These are phyloP conservation scores for Saccharomycopsis malanga DNA, from an alignment of 805 yeast genomes.

Conservation along the genomic window DNA sequence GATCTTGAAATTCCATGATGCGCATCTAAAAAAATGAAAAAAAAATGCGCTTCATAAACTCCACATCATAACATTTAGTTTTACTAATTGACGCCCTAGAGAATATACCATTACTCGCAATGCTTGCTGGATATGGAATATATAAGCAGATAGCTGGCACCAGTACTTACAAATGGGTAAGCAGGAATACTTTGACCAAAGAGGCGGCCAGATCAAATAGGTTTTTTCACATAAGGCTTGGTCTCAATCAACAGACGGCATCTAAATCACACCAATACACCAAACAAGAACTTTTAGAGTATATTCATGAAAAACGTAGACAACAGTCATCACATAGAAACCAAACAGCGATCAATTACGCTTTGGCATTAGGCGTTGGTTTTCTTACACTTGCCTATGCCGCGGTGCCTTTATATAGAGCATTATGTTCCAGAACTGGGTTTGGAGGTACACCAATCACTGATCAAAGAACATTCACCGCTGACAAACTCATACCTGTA, in stretches of 20 bases:
- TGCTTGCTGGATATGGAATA: too few relatives aligned
- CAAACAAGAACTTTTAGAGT: conserved; percentile 17
- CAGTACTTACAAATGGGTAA: too few relatives aligned
- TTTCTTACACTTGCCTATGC: conserved; percentile 78
- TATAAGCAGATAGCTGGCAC: too few relatives aligned
- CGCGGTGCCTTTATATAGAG: conserved; percentile 88
- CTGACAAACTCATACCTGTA: conserved; percentile 83
- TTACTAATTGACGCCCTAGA: too few relatives aligned
- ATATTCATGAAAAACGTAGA: conserved; percentile 11
- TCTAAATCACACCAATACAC: neutral
- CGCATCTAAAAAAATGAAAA: too few relatives aligned
- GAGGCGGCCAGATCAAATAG: neutral
- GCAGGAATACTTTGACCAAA: too few relatives aligned
- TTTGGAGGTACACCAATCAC: conserved; percentile 95
- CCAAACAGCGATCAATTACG: conserved; percentile 19
- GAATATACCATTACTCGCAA: too few relatives aligned
- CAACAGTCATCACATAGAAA: conserved; percentile 7
- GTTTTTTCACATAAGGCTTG: neutral
- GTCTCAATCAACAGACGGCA: neutral
- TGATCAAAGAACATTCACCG: conserved; percentile 69
- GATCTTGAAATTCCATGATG: too few relatives aligned
- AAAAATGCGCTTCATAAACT: too few relatives aligned
- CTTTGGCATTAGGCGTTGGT: conserved; percentile 30
- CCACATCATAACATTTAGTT: too few relatives aligned
- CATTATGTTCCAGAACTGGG: conserved; percentile 90